Evolutionary conservation across 2,329 filamentous ascomycete genomes (phyloP).

Genomic region (Phialocephala sp.): DNA sequence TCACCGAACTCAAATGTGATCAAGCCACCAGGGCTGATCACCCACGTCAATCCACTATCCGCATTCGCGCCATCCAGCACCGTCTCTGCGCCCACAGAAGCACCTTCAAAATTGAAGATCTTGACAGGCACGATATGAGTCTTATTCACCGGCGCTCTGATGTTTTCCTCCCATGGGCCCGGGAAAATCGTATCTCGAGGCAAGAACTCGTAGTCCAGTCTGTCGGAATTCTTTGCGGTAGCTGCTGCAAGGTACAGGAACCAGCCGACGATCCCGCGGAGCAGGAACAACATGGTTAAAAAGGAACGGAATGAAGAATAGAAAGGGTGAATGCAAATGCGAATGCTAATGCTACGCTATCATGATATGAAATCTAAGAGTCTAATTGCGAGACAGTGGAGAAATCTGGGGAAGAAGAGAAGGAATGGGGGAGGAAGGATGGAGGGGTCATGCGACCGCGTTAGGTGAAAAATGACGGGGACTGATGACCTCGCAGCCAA

Average conservation of each 20-base stretch:
- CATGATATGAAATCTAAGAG: slow-evolving; percentile 19
- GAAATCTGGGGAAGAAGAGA: slow-evolving; percentile 12
- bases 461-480: not conserved
- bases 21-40: slow-evolving; percentile 41
- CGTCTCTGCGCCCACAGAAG: slow-evolving; percentile 35
- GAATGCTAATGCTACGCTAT: slow-evolving; percentile 21
- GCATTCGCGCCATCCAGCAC: slow-evolving; percentile 27
- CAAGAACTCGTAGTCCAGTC: slow-evolving; percentile 37
- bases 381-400: slow-evolving; percentile 6
- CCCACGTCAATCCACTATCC: slow-evolving; percentile 22
- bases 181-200: slow-evolving; percentile 45
- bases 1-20: slow-evolving; percentile 49
- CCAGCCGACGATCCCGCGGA: slow-evolving; percentile 12
- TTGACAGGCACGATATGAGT: slow-evolving; percentile 43
- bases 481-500: not conserved
- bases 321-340: slow-evolving; percentile 1
- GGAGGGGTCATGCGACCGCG: slow-evolving; percentile 15
- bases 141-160: slow-evolving; percentile 46
- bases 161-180: slow-evolving; percentile 48
- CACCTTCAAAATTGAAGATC: slow-evolving; percentile 45
- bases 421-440: not conserved
- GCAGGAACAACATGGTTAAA: slow-evolving; percentile 12
- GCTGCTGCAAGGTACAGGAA: slow-evolving; percentile 14
- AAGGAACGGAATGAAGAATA: slow-evolving; percentile 10
- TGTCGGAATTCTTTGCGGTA: slow-evolving; percentile 10